Percentiles rank a stretch among this genome's conserved stretches.
Conservation (phyloP, 2,329 filamentous ascomycete genomes). For the Hypomyces perniciosus region DNA sequence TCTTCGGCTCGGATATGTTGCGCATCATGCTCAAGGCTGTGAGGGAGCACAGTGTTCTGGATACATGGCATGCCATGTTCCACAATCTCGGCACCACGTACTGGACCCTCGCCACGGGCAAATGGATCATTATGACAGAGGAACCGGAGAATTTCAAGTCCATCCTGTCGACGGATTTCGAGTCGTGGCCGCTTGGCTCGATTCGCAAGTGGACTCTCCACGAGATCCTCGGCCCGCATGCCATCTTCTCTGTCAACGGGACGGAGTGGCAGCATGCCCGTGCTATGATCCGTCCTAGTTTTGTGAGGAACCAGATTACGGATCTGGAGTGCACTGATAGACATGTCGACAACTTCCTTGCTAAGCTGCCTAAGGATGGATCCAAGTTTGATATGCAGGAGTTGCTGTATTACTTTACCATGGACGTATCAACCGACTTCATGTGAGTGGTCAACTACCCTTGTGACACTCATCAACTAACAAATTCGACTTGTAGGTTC, state of each 20-base stretch:
- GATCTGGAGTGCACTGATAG: slow-evolving; percentile 66
- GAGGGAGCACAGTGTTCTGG: slow-evolving; percentile 30
- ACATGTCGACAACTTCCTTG: slow-evolving; percentile 57
- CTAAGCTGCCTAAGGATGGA: slow-evolving; percentile 51
- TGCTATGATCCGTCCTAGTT: slow-evolving; percentile 47
- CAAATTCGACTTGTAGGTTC: slow-evolving; percentile 23
- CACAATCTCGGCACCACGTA: slow-evolving; percentile 27
- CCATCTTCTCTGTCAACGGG: slow-evolving; percentile 52
- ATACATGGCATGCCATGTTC: slow-evolving; percentile 28
- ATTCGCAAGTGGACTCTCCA: slow-evolving; percentile 31
- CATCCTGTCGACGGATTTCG: slow-evolving; percentile 46
- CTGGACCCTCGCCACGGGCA: slow-evolving; percentile 25
- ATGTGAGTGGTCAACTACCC: slow-evolving; percentile 28
- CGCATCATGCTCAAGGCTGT: slow-evolving; percentile 30
- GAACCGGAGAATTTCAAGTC: slow-evolving; percentile 53
- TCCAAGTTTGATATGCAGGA: slow-evolving; percentile 54
- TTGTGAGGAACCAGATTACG: slow-evolving; percentile 49
- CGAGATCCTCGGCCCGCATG: slow-evolving; percentile 42
- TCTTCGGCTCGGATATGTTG: slow-evolving; percentile 48
- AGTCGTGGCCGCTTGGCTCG: slow-evolving; percentile 43
- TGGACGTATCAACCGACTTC: slow-evolving; percentile 64
- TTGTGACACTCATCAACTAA: background rate
- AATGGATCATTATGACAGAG: slow-evolving; percentile 40
- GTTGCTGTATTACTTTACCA: slow-evolving; percentile 59
- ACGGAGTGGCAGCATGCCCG: slow-evolving; percentile 46